These are phyloP conservation scores for Penicillium macrosclerotiorum DNA, from an alignment of 495 filamentous ascomycete species.

Conservation along the genomic window DNA sequence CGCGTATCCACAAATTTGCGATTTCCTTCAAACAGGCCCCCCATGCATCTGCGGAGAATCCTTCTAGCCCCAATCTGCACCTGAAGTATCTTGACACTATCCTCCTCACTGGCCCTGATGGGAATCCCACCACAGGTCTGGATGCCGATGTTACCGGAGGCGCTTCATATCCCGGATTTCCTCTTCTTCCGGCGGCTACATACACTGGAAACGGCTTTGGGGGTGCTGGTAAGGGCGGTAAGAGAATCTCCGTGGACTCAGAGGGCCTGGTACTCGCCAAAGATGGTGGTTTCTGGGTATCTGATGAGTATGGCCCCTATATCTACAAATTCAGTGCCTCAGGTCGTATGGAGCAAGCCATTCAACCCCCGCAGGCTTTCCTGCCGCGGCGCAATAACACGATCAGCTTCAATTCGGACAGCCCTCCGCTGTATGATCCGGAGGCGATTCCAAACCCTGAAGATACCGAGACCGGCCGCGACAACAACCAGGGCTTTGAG, in stretches of 20 bases:
- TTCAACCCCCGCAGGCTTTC: slow-evolving; percentile 64
- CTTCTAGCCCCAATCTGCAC: slow-evolving; percentile 62
- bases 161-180: slow-evolving; percentile 58
- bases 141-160: slow-evolving; percentile 60
- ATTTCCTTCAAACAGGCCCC: slow-evolving; percentile 56
- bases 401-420: slow-evolving; percentile 57
- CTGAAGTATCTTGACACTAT: slow-evolving; percentile 68
- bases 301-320: slow-evolving; percentile 79
- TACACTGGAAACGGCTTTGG: slow-evolving; percentile 77
- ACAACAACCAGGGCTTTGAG: slow-evolving; percentile 80
- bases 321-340: slow-evolving; percentile 62
- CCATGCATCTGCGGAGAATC: slow-evolving; percentile 51
- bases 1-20: slow-evolving; percentile 69
- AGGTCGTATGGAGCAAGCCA: slow-evolving; percentile 63
- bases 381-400: slow-evolving; percentile 64
- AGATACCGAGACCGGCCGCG: slow-evolving; percentile 61
- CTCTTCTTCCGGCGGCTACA: slow-evolving; percentile 62
- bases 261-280: slow-evolving; percentile 68
- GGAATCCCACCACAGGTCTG: slow-evolving; percentile 67
- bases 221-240: slow-evolving; percentile 55
- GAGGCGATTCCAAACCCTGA: slow-evolving; percentile 42
- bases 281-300: slow-evolving; percentile 71
- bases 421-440: slow-evolving; percentile 60
- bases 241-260: slow-evolving; percentile 61
- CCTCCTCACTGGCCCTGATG: slow-evolving; percentile 64